A percentile compares a stretch with the other conserved stretches of the same genome.
These are phyloP conservation scores for Dittrichia graveolens DNA, from an alignment of 129 eudicot species.

Conservation along the genomic window DNA sequence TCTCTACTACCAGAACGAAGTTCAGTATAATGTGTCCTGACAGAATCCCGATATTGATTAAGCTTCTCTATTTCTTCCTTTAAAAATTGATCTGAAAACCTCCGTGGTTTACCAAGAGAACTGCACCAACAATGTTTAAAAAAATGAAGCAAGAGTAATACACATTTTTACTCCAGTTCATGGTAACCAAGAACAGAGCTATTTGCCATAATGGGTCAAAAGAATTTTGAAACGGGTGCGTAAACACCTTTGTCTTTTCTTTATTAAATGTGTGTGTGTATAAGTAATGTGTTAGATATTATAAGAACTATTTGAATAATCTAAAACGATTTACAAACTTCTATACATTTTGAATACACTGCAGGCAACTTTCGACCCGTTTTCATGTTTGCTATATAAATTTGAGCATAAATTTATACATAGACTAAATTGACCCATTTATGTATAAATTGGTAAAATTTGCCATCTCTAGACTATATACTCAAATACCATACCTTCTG, in stretches of 20 bases:
- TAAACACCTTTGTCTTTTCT: slow-evolving; percentile 8
- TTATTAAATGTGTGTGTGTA: neutral
- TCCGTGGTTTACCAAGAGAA: slow-evolving; percentile 94
- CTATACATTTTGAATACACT: neutral
- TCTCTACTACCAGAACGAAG: slow-evolving; percentile 86
- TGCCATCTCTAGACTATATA: neutral
- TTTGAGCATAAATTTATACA: neutral
- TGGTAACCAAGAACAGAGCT: slow-evolving; percentile 6
- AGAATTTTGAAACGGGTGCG: neutral
- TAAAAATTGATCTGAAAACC: slow-evolving; percentile 79
- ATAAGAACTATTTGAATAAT: neutral
- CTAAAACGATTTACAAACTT: neutral
- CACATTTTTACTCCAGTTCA: neutral
- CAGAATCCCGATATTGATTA: slow-evolving; percentile 77
- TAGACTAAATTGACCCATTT: neutral
- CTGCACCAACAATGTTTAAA: slow-evolving; percentile 49
- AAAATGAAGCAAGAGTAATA: slow-evolving; percentile 12
- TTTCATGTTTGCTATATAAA: slow-evolving; percentile 5
- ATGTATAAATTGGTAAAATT: neutral
- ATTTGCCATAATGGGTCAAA: neutral
- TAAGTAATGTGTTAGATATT: slow-evolving; percentile 1
- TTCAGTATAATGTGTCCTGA: slow-evolving; percentile 82
- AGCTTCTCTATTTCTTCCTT: slow-evolving; percentile 94
- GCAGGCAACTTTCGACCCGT: neutral
- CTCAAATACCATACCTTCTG: slow-evolving; percentile 59